Conservation (phyloP, 306 rosid genomes). For the Corylus avellana region DNA sequence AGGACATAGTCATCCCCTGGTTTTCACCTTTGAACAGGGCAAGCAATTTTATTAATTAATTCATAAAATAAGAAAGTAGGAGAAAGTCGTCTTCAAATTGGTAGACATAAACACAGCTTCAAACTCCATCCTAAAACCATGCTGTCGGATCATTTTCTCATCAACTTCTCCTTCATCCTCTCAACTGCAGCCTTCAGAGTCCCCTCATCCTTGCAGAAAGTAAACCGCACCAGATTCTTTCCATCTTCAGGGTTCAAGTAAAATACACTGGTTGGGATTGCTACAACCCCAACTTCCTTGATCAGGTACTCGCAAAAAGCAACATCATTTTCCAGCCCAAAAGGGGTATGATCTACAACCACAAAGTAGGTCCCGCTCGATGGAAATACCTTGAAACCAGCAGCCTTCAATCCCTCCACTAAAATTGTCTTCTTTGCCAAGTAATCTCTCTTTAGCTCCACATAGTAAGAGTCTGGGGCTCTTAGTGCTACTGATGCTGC, state of each 20-base stretch:
- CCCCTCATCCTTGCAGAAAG: conserved; percentile 90
- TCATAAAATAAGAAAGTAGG: background rate
- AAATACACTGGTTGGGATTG: conserved; percentile 91
- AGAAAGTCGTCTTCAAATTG: background rate
- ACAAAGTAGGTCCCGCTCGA: conserved; percentile 91
- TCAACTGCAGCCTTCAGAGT: conserved; percentile 83
- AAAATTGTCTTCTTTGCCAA: conserved; percentile 72
- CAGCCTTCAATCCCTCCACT: conserved; percentile 79
- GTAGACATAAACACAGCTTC: background rate
- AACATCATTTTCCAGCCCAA: conserved; percentile 76
- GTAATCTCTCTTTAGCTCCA: conserved; percentile 76
- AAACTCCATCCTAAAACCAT: background rate
- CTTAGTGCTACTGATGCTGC: conserved; percentile 90
- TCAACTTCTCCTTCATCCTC: conserved; percentile 86
- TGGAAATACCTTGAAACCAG: conserved; percentile 82
- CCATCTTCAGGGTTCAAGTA: conserved; percentile 95
- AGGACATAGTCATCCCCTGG: background rate
- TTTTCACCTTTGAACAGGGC: too few species aligned
- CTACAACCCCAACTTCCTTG: conserved; percentile 92
- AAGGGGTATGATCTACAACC: conserved; percentile 92
- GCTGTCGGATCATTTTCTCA: conserved; percentile 37
- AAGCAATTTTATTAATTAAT: background rate
- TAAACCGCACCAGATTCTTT: conserved; percentile 80
- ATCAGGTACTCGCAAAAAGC: conserved; percentile 86
- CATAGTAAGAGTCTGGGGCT: conserved; percentile 81